These are phyloP conservation scores for Ganoderma sinense DNA, from an alignment of 1,284 basidiomycete species.

Conservation along the genomic window DNA sequence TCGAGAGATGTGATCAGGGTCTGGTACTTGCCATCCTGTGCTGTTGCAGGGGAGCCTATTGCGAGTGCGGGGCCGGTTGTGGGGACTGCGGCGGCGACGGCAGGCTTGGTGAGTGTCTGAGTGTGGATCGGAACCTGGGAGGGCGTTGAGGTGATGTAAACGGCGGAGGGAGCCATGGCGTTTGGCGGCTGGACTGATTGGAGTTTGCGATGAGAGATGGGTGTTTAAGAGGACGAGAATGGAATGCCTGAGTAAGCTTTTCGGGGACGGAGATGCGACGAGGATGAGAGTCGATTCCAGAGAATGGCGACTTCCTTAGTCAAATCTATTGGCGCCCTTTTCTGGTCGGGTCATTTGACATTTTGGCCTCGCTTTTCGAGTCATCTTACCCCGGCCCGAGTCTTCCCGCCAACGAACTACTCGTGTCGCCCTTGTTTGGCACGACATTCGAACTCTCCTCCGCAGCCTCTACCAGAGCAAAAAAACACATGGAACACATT, in stretches of 20 bases:
- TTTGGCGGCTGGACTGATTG: conserved; percentile 1
- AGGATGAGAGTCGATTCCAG: conserved; percentile 23
- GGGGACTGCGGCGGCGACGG: conserved; percentile 34
- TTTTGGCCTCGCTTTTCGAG: conserved; percentile 27
- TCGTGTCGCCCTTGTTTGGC: conserved; percentile 24
- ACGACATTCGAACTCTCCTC: neutral
- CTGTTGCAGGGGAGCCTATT: conserved; percentile 77
- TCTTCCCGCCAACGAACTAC: conserved; percentile 15
- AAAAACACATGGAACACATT: neutral
- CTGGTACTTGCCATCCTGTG: conserved; percentile 80
- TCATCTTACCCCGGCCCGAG: conserved; percentile 25
- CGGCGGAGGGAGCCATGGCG: conserved; percentile 68
- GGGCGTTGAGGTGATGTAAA: conserved; percentile 43
- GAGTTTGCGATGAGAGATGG: conserved; percentile 22
- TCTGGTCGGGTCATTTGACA: conserved; percentile 6
- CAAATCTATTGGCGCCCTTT: conserved; percentile 21
- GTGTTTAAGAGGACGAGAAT: conserved; percentile 22
- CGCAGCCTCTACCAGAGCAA: neutral
- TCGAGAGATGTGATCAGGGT: conserved; percentile 66
- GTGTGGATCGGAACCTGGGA: conserved; percentile 17
- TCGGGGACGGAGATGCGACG: conserved; percentile 1
- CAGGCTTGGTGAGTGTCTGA: conserved; percentile 29
- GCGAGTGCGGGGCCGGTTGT: conserved; percentile 59
- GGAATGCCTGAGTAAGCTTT: conserved; percentile 19
- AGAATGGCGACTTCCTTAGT: conserved; percentile 25